Evolutionary conservation across 2,329 filamentous ascomycete species (phyloP).

Genomic region (Bipolaris victoriae): DNA sequence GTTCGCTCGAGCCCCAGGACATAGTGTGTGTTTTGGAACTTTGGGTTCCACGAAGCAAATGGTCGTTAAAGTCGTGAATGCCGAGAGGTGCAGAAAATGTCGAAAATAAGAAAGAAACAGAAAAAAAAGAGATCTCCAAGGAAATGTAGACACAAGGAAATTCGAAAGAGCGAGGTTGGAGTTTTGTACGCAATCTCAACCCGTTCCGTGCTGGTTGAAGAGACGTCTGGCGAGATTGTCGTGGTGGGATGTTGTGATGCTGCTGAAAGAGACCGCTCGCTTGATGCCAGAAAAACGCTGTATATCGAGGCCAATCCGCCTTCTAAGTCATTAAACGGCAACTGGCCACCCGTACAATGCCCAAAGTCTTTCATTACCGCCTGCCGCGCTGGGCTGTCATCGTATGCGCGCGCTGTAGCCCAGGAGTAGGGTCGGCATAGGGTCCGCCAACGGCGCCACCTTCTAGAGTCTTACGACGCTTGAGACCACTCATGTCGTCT

Average conservation of each 20-base stretch:
- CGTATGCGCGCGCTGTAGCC: constrained; percentile 43
- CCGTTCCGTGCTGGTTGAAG: constrained; percentile 44
- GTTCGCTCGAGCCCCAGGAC: constrained; percentile 37
- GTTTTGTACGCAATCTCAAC: constrained; percentile 7
- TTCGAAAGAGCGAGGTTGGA: constrained; percentile 20
- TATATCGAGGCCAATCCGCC: constrained; percentile 26
- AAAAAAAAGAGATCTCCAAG: constrained; percentile 25
- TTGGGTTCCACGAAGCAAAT: constrained; percentile 33
- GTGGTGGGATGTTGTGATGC: constrained; percentile 18
- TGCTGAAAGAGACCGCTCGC: constrained; percentile 26
- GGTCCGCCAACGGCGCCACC: constrained; percentile 48
- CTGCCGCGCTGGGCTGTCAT: constrained; percentile 38
- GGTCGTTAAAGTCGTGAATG: constrained; percentile 48
- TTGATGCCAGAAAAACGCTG: constrained; percentile 27
- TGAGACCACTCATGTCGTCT: constrained; percentile 68
- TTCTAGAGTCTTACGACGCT: constrained; percentile 78
- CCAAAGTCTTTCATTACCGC: constrained; percentile 30
- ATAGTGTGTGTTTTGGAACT: constrained; percentile 30
- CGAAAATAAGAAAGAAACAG: constrained; percentile 41
- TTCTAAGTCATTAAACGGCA: constrained; percentile 35
- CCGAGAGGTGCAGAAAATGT: constrained; percentile 38
- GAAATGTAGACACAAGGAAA: constrained; percentile 44
- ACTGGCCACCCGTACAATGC: constrained; percentile 27
- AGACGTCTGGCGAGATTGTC: constrained; percentile 62
- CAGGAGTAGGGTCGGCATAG: constrained; percentile 42